Percentiles rank a stretch among this genome's conserved stretches.
These are phyloP conservation scores for Trypanosomatidae sp. DNA, from an alignment of 208 protist species.

Conservation along the genomic window DNA sequence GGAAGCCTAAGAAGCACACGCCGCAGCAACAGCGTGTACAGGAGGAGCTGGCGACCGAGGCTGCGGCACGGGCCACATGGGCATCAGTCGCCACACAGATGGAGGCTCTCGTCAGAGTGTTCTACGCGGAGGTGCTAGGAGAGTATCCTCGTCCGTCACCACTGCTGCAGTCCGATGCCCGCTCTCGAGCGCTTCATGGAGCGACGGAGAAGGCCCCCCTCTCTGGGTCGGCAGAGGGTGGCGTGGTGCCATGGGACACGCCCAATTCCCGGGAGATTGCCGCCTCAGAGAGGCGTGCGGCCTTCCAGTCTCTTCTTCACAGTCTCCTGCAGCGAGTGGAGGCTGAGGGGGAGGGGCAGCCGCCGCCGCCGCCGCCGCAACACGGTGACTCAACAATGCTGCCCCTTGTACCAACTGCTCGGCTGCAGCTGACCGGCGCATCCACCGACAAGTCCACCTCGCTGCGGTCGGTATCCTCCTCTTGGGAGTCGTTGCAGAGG, in stretches of 20 bases:
- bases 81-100: neutral
- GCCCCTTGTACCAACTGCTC: neutral
- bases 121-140: conserved; percentile 3
- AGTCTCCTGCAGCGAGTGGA: neutral
- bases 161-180: neutral
- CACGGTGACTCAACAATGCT: neutral
- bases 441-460: neutral
- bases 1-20: neutral
- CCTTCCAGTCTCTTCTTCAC: neutral
- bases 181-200: neutral
- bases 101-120: neutral
- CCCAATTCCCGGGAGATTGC: neutral
- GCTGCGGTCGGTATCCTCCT: neutral
- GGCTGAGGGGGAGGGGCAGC: neutral
- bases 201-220: neutral
- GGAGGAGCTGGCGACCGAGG: neutral
- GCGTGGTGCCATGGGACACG: neutral
- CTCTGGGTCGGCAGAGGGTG: neutral
- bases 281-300: conserved; percentile 1
- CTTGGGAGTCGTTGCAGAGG: neutral
- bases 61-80: conserved; percentile 6
- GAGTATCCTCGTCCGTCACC: neutral
- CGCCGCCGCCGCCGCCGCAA: neutral
- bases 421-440: neutral
- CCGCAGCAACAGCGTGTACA: neutral